A percentile compares a stretch with the other conserved stretches of the same genome.
These are phyloP conservation scores for Deakozyma indianensis DNA, from an alignment of 805 yeast species.

Conservation along the genomic window DNA sequence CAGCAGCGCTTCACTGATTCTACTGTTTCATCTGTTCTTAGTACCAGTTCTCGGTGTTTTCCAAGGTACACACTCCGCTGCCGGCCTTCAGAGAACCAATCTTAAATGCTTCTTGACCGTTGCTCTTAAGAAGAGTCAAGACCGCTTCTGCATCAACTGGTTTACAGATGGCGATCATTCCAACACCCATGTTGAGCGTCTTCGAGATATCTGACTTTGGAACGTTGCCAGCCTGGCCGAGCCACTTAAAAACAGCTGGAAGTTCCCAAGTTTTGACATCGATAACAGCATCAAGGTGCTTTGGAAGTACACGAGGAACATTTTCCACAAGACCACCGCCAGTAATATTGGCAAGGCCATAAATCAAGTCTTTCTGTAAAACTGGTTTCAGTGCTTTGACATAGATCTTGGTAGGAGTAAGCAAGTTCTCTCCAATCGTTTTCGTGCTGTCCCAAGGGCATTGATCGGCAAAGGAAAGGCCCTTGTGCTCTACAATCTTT, in stretches of 20 bases:
- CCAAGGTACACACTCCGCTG: slow-evolving; percentile 24
- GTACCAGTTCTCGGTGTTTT: slow-evolving; percentile 21
- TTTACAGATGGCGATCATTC: slow-evolving; percentile 84
- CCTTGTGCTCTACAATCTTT: slow-evolving; percentile 69
- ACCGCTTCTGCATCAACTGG: slow-evolving; percentile 48
- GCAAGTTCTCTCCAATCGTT: slow-evolving; percentile 72
- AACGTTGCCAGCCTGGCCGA: slow-evolving; percentile 80
- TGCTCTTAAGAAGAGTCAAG: slow-evolving; percentile 35
- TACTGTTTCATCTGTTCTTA: no score
- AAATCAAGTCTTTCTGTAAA: slow-evolving; percentile 47
- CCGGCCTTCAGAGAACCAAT: slow-evolving; percentile 48
- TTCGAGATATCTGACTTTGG: slow-evolving; percentile 73
- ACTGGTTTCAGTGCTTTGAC: slow-evolving; percentile 80
- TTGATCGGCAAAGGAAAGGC: slow-evolving; percentile 50
- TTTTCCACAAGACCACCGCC: slow-evolving; percentile 98
- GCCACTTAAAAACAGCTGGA: slow-evolving; percentile 86
- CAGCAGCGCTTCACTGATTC: no score
- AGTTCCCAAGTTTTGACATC: slow-evolving; percentile 74
- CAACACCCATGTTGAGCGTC: slow-evolving; percentile 92
- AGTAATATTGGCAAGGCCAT: slow-evolving; percentile 93
- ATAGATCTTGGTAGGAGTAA: slow-evolving; percentile 86
- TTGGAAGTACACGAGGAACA: slow-evolving; percentile 87
- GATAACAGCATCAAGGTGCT: slow-evolving; percentile 60
- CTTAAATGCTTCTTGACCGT: slow-evolving; percentile 61
- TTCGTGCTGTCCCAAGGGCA: slow-evolving; percentile 75